phyloP scores from a whole-genome alignment of 1,284 basidiomycete genomes.

The Stygiomarasmius scandens region DNA sequence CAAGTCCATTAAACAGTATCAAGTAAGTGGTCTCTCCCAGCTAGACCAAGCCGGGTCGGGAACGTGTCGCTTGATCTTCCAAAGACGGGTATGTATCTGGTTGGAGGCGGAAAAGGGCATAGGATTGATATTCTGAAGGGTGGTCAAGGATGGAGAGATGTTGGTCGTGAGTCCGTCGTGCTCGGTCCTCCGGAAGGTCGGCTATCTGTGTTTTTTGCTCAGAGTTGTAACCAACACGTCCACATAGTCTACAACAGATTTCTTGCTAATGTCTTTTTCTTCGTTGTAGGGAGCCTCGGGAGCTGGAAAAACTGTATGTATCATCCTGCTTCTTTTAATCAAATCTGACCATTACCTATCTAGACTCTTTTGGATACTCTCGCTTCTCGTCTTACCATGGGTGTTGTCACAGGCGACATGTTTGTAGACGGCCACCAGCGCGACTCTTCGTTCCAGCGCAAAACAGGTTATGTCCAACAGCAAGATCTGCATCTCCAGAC shows the following conservation, averaged over 20 bases:
- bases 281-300: background rate
- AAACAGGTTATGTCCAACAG: slow-evolving; percentile 65
- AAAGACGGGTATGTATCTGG: slow-evolving; percentile 31
- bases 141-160: slow-evolving; percentile 48
- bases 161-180: too few species aligned
- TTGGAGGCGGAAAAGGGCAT: slow-evolving; percentile 35
- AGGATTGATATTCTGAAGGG: slow-evolving; percentile 48
- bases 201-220: background rate
- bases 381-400: slow-evolving; percentile 63
- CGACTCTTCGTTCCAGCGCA: slow-evolving; percentile 60
- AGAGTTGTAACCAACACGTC: background rate
- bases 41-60: too few species aligned
- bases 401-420: slow-evolving; percentile 65
- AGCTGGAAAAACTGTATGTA: background rate
- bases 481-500: slow-evolving; percentile 60
- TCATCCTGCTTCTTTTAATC: too few species aligned
- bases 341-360: too few species aligned
- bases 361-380: slow-evolving; percentile 70
- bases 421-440: slow-evolving; percentile 64
- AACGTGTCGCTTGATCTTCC: slow-evolving; percentile 37
- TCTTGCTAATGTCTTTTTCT: background rate
- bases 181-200: slow-evolving; percentile 44
- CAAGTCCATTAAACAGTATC: too few species aligned
- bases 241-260: slow-evolving; percentile 30
- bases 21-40: too few species aligned